Percentiles rank a stretch among this genome's conserved stretches.
Conservation (phyloP, 1,139 yeast species). For the Yamadazyma songkhlaensis region DNA sequence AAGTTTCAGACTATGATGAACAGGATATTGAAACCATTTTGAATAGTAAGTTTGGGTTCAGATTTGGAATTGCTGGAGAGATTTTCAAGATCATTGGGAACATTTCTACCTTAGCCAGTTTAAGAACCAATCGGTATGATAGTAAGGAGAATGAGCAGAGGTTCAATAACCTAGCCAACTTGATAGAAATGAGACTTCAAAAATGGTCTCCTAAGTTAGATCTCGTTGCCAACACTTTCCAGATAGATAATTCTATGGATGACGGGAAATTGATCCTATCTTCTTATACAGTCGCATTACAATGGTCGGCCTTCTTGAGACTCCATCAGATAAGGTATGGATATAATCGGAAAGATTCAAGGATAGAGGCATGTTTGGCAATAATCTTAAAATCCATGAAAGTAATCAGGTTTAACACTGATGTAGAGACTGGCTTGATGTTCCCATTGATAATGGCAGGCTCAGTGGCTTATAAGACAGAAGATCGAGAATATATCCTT, state of each 20-base stretch:
- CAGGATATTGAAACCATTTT: conserved; percentile 16
- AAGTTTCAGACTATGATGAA: conserved; percentile 13
- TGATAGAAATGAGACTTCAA: conserved; percentile 20
- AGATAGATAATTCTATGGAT: conserved; percentile 9
- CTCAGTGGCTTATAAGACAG: conserved; percentile 15
- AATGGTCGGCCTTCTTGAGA: conserved; percentile 21
- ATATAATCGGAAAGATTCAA: conserved; percentile 16
- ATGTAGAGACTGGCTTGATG: conserved; percentile 19
- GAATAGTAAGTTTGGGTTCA: conserved; percentile 21
- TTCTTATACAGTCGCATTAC: conserved; percentile 18
- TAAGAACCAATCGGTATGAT: conserved; percentile 13
- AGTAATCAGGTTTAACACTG: conserved; percentile 13
- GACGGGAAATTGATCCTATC: conserved; percentile 12
- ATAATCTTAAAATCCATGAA: conserved; percentile 17
- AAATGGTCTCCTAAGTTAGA: conserved; percentile 18
- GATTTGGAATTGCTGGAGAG: conserved; percentile 21
- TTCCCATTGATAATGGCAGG: conserved; percentile 24
- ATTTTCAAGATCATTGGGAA: conserved; percentile 21
- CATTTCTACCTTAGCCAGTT: conserved; percentile 19
- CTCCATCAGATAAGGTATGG: conserved; percentile 20
- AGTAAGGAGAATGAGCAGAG: conserved; percentile 14
- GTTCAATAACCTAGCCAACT: conserved; percentile 17
- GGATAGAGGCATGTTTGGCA: conserved; percentile 17
- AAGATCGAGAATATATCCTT: conserved; percentile 16
- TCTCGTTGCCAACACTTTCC: conserved; percentile 9